phyloP scores from a whole-genome alignment of 2,329 filamentous ascomycete genomes.

The Furcasterigmium sp. region DNA sequence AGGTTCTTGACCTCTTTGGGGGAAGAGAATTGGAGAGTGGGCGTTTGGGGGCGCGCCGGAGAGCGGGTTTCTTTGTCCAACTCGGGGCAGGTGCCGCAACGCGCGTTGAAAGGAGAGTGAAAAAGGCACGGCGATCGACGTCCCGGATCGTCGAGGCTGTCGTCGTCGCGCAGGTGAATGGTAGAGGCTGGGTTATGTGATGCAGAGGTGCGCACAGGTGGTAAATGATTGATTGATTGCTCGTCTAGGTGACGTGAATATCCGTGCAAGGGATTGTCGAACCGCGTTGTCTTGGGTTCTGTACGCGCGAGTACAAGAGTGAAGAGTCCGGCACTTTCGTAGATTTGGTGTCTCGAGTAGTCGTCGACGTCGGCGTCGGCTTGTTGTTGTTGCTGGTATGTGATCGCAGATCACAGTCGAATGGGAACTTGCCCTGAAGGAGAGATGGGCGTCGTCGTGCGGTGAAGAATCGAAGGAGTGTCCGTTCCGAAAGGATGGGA shows the following conservation, averaged over 20 bases:
- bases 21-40: background rate
- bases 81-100: background rate
- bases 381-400: background rate
- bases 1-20: background rate
- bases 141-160: background rate
- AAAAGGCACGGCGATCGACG: background rate
- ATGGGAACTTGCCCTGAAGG: background rate
- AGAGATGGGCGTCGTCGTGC: background rate
- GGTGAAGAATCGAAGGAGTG: background rate
- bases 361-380: too few relatives aligned
- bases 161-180: too few relatives aligned
- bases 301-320: background rate
- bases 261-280: background rate
- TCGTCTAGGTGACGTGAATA: too few relatives aligned
- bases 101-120: background rate
- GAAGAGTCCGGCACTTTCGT: background rate
- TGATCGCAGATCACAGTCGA: constrained; percentile 1
- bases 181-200: too few relatives aligned
- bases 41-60: too few relatives aligned
- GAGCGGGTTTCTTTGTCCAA: background rate
- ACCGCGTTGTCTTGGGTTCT: background rate
- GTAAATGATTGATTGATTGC: too few relatives aligned
- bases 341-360: too few relatives aligned
- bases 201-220: too few relatives aligned
- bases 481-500: background rate